Conservation (phyloP, 208 protist genomes). For the Crithidia expoeki region DNA sequence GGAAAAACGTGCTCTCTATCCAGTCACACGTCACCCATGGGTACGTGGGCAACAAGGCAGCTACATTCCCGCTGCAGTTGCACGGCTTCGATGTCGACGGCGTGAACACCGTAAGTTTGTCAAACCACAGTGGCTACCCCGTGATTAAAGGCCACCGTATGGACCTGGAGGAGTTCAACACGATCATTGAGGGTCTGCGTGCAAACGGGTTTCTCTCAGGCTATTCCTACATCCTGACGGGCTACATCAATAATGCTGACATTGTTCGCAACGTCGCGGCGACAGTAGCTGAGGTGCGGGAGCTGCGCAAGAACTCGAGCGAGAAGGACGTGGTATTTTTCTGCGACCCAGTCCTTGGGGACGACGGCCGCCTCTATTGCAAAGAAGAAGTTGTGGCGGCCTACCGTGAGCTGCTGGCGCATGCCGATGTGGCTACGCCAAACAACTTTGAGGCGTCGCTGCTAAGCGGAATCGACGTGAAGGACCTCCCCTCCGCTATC, state of each 20-base stretch:
- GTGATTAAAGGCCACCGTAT: slow-evolving; percentile 90
- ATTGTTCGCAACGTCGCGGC: slow-evolving; percentile 69
- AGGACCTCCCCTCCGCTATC: slow-evolving; percentile 56
- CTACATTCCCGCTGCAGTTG: slow-evolving; percentile 94
- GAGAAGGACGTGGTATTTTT: slow-evolving; percentile 60
- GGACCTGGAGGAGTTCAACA: slow-evolving; percentile 72
- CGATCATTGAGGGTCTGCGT: slow-evolving; percentile 85
- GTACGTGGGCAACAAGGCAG: slow-evolving; percentile 96
- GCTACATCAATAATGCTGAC: slow-evolving; percentile 93
- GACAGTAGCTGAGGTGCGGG: slow-evolving; percentile 70
- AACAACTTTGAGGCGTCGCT: slow-evolving; percentile 95
- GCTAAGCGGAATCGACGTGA: slow-evolving; percentile 71
- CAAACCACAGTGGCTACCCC: slow-evolving; percentile 95
- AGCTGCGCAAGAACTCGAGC: slow-evolving; percentile 41
- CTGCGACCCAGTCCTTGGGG: slow-evolving; percentile 96
- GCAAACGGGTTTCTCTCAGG: slow-evolving; percentile 79
- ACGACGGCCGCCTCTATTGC: slow-evolving; percentile 94
- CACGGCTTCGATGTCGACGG: slow-evolving; percentile 95
- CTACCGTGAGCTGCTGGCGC: slow-evolving; percentile 83
- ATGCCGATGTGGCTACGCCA: slow-evolving; percentile 89
- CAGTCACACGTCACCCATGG: slow-evolving; percentile 96
- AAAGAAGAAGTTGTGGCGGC: slow-evolving; percentile 87
- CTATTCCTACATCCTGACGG: slow-evolving; percentile 93
- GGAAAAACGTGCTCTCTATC: slow-evolving; percentile 91
- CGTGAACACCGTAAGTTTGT: slow-evolving; percentile 95